phyloP scores from a whole-genome alignment of 257 asterid species.

The Mentha longifolia region DNA sequence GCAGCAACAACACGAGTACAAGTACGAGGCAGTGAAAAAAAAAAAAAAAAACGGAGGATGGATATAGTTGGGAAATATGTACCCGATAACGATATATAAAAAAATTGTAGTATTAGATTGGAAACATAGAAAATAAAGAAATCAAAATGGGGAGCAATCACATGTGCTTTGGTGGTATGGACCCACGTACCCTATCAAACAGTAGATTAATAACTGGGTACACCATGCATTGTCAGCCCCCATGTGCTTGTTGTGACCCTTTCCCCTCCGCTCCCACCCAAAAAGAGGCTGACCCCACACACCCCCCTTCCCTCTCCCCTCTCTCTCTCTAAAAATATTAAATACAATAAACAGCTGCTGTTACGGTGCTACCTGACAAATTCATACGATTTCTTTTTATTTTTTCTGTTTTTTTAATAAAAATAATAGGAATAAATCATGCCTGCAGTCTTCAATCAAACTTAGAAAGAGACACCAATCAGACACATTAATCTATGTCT shows the following conservation, averaged over 20 bases:
- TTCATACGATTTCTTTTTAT: background rate
- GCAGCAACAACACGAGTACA: background rate
- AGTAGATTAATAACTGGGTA: conserved; percentile 37
- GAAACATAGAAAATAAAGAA: conserved; percentile 9
- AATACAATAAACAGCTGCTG: conserved; percentile 31
- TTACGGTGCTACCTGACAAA: conserved; percentile 49
- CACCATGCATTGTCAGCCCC: conserved; percentile 48
- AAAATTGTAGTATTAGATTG: conserved; percentile 1
- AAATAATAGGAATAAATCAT: background rate
- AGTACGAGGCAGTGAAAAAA: background rate
- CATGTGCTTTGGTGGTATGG: conserved; percentile 42
- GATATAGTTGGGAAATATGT: background rate
- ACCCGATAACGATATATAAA: background rate
- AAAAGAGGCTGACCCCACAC: conserved; percentile 33
- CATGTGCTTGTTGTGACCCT: conserved; percentile 39
- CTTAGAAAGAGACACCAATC: conserved; percentile 42
- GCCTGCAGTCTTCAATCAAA: conserved; percentile 36
- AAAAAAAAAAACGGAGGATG: background rate
- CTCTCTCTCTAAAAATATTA: background rate
- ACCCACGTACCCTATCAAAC: conserved; percentile 35
- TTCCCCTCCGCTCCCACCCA: conserved; percentile 28
- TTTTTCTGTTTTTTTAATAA: background rate
- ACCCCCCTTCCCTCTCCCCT: background rate
- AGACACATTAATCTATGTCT: conserved; percentile 36
- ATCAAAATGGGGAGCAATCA: conserved; percentile 39